These are phyloP conservation scores for Rhodotorula diobovata DNA, from an alignment of 768 basidiomycete genomes.

Conservation along the genomic window DNA sequence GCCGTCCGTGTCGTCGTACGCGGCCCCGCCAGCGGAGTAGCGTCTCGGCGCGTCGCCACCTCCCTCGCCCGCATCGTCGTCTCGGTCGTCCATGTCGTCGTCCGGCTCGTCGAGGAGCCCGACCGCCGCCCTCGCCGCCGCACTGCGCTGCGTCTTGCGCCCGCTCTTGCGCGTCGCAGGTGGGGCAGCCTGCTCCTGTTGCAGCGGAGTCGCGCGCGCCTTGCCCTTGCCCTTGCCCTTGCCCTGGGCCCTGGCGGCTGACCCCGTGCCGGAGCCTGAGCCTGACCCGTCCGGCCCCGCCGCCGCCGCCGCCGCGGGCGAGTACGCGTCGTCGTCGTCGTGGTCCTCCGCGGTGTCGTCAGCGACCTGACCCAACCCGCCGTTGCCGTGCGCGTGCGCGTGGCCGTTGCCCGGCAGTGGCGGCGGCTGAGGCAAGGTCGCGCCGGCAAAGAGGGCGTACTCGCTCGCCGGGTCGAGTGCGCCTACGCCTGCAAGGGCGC, in stretches of 20 bases:
- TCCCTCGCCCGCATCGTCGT: background rate
- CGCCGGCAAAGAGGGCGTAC: background rate
- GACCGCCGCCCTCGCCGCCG: background rate
- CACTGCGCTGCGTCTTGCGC: background rate
- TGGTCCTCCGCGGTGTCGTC: background rate
- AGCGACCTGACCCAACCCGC: too few species aligned
- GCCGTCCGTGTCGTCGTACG: background rate
- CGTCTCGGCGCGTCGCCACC: background rate
- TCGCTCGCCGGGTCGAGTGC: too few species aligned
- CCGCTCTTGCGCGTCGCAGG: background rate
- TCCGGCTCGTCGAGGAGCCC: background rate
- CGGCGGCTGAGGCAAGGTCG: background rate
- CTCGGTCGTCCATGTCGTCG: background rate
- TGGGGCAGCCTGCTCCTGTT: background rate
- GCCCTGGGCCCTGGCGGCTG: too few species aligned
- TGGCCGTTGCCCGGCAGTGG: background rate
- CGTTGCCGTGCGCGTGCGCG: too few species aligned
- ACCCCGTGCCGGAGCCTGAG: too few species aligned
- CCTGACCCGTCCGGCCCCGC: background rate
- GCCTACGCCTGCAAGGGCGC: too few species aligned
- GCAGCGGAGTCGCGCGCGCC: background rate
- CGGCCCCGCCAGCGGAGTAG: background rate
- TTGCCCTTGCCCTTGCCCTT: constrained; percentile 10
- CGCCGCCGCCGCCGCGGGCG: background rate
- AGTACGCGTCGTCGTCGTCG: background rate